Evolutionary conservation across 2,329 filamentous ascomycete genomes (phyloP).

Genomic region (Arachnomyces sp.): DNA sequence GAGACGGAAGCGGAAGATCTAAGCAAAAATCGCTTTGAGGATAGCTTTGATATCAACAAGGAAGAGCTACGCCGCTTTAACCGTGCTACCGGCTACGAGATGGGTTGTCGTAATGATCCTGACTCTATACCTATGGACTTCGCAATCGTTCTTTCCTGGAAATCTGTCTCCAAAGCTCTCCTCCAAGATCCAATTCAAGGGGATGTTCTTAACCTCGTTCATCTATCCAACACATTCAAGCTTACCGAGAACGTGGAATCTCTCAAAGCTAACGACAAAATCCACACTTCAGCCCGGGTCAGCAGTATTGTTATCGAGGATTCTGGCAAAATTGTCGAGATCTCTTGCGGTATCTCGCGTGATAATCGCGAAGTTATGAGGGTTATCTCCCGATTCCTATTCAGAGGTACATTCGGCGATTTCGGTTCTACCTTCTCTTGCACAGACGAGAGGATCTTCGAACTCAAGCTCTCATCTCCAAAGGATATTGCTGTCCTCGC

Average conservation of each 20-base stretch:
- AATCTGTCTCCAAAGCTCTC: slow-evolving; percentile 7
- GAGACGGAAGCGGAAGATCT: no score
- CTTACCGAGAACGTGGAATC: not conserved
- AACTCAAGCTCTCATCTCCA: not conserved
- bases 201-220: slow-evolving; percentile 8
- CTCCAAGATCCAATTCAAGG: slow-evolving; percentile 4
- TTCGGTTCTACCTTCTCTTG: slow-evolving; percentile 2
- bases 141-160: slow-evolving; percentile 8
- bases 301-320: slow-evolving; percentile 4
- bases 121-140: not conserved
- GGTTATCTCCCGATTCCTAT: slow-evolving; percentile 7
- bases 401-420: slow-evolving; percentile 5
- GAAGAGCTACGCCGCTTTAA: slow-evolving; percentile 2
- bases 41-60: slow-evolving; percentile 7
- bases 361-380: not conserved
- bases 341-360: slow-evolving; percentile 4
- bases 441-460: not conserved
- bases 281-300: slow-evolving; percentile 2
- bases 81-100: not conserved
- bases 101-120: no score
- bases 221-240: slow-evolving; percentile 8
- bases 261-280: slow-evolving; percentile 3
- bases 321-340: slow-evolving; percentile 3
- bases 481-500: slow-evolving; percentile 3
- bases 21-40: not conserved